Base-by-base conservation (phyloP, 2,329 filamentous ascomycete species). In the Passalora sequoiae region DNA sequence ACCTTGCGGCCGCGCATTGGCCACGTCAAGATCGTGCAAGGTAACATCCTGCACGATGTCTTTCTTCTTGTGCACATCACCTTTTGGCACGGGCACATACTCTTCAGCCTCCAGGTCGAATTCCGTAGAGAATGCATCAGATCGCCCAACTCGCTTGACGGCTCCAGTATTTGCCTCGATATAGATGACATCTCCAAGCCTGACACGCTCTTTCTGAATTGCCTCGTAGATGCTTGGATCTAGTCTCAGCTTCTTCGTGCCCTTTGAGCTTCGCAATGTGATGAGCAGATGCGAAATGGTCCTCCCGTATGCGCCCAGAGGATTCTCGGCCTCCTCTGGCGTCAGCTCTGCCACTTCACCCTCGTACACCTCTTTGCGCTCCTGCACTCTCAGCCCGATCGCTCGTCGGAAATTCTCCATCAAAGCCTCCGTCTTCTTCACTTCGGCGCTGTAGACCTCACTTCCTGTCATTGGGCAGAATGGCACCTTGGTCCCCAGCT, bases 41-140 rank as follows among this genome's bases (percentile, higher is more conserved):
- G 92, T 96, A 51, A 98, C 92, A 61, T 98, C 92, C 67, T 98
- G 92, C 25, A 98, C 92, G 57, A 98, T 94, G 70, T 98, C 92
- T 75, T 98, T 98, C 81, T 96, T 97, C 80, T 98, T 98, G 75
- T 97, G 92, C 41, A 98, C 92, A 62, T 98, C 92, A 46, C 92
- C 92, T 74, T 98, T 98, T 45, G 92, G 92, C 52, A 98, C 94
- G 4, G 92, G 92, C 54, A 98, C 92, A 66, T 98, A 98, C 70
- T 98, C 92, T 69, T 98, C 92, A 2, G 92, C 92, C 72, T 98
- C 92, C 38, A 98, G 80, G 65, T 98, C 92, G 65, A 98, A 98
- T 66, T 98, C 92, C 39, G 92, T 98, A 20, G 89, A 91, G 66
- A 97, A 97, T 20, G 92, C 92, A 66, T 98, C 92, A 33, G 88